Evolutionary conservation across 2,329 filamentous ascomycete genomes (phyloP).

Genomic region (Fusarium poae): DNA sequence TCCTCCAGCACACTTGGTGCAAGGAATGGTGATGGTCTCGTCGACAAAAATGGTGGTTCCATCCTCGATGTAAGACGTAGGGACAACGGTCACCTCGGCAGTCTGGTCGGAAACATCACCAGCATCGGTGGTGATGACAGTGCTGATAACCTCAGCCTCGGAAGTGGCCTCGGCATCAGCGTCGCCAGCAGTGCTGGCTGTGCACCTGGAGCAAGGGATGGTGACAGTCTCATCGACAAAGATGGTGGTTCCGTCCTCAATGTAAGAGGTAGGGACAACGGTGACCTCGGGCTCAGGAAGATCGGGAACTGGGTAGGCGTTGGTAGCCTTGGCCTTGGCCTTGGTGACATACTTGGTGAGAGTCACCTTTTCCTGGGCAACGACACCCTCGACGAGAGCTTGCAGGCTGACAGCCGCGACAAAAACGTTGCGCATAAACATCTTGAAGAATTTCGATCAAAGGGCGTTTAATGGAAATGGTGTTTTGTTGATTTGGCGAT

Average conservation of each 20-base stretch:
- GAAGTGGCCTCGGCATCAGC: constrained; percentile 23
- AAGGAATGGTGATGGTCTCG: constrained; percentile 40
- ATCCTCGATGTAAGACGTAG: constrained; percentile 38
- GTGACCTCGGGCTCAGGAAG: constrained; percentile 29
- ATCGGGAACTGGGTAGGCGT: constrained; percentile 20
- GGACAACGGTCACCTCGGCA: constrained; percentile 31
- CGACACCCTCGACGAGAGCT: constrained; percentile 36
- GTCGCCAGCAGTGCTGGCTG: constrained; percentile 25
- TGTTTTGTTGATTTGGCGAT: constrained; percentile 43
- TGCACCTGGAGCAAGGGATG: constrained; percentile 40
- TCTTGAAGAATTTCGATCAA: constrained; percentile 30
- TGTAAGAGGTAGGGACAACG: constrained; percentile 38
- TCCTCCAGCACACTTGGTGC: constrained; percentile 32
- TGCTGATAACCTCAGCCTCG: constrained; percentile 19
- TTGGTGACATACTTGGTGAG: constrained; percentile 32
- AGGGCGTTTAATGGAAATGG: constrained; percentile 9
- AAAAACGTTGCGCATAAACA: constrained; percentile 45
- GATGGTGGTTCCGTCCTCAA: constrained; percentile 40
- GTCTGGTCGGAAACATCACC: constrained; percentile 26
- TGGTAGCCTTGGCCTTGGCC: constrained; percentile 28
- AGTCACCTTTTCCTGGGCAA: constrained; percentile 41
- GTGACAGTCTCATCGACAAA: constrained; percentile 39
- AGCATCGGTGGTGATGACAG: constrained; percentile 23
- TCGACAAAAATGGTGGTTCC: constrained; percentile 43
- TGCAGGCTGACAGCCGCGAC: constrained; percentile 46